Conservation (phyloP, 1,139 yeast species). For the Arxiozyma slooffiae region DNA sequence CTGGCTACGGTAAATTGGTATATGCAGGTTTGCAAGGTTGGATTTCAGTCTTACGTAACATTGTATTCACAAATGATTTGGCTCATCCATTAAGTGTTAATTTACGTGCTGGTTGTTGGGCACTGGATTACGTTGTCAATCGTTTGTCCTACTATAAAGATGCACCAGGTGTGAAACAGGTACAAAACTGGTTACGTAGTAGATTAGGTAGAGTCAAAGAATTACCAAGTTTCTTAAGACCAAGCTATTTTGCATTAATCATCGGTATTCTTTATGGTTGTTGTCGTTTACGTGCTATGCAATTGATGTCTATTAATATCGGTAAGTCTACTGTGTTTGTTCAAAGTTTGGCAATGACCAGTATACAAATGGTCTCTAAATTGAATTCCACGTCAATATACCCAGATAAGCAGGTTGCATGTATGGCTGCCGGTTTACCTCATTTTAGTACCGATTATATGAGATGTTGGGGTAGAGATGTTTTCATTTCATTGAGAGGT, state of each 20-base stretch:
- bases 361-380: slow-evolving; percentile 77
- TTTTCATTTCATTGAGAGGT: slow-evolving; percentile 79
- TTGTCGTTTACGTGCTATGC: slow-evolving; percentile 56
- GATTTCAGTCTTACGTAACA: slow-evolving; percentile 56
- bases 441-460: slow-evolving; percentile 83
- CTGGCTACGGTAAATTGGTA: slow-evolving; percentile 59
- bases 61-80: slow-evolving; percentile 61
- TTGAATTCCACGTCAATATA: slow-evolving; percentile 67
- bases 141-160: slow-evolving; percentile 51
- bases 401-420: slow-evolving; percentile 55
- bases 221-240: slow-evolving; percentile 72
- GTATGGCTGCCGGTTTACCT: slow-evolving; percentile 93
- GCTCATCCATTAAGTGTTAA: slow-evolving; percentile 80
- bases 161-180: slow-evolving; percentile 40
- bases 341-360: slow-evolving; percentile 69
- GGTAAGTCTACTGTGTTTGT: slow-evolving; percentile 61
- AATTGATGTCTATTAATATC: slow-evolving; percentile 45
- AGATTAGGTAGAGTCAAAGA: slow-evolving; percentile 56
- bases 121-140: slow-evolving; percentile 62
- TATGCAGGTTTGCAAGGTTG: slow-evolving; percentile 95
- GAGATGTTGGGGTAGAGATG: slow-evolving; percentile 99
- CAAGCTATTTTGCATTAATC: slow-evolving; percentile 75
- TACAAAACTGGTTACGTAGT: slow-evolving; percentile 58
- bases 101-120: slow-evolving; percentile 80
- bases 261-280: slow-evolving; percentile 79